phyloP scores from a whole-genome alignment of 306 rosid species.

The Vigna angularis region DNA sequence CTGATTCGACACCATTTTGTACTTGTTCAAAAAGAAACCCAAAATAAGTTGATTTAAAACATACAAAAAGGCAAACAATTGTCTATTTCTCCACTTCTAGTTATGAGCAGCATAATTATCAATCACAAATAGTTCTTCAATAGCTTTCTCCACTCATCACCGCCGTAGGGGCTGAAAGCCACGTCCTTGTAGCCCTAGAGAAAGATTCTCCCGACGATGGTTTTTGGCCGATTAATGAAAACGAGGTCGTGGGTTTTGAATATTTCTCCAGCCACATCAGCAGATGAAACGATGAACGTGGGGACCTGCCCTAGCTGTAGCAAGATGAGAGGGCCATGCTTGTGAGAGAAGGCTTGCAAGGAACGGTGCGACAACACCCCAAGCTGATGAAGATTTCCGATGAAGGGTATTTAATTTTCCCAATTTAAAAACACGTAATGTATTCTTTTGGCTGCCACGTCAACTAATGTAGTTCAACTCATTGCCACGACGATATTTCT shows the following conservation, averaged over 20 bases:
- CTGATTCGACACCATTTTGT: conserved; percentile 63
- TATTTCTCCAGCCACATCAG: neutral
- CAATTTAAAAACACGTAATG: too few species aligned
- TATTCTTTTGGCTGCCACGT: too few species aligned
- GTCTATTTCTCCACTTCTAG: neutral
- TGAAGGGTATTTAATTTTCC: neutral
- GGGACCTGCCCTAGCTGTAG: conserved; percentile 34
- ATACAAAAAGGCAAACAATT: neutral
- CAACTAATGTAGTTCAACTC: too few species aligned
- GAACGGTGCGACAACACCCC: neutral
- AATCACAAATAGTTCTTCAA: neutral
- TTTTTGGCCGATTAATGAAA: neutral
- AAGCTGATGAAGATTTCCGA: conserved; percentile 45
- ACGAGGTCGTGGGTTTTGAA: conserved; percentile 13
- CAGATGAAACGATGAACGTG: conserved; percentile 33
- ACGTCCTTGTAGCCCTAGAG: conserved; percentile 32
- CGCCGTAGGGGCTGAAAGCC: conserved; percentile 4
- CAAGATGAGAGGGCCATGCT: conserved; percentile 5
- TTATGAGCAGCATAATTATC: neutral
- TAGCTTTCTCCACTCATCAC: neutral
- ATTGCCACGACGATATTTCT: too few species aligned
- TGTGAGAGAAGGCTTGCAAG: too few species aligned
- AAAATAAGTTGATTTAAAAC: conserved; percentile 11
- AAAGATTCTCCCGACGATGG: conserved; percentile 1
- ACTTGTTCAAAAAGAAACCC: conserved; percentile 22